Percentiles rank a stretch among this genome's conserved stretches.
Evolutionary conservation across 768 basidiomycete genomes (phyloP).

Genomic region (Ephemerocybe angulata): DNA sequence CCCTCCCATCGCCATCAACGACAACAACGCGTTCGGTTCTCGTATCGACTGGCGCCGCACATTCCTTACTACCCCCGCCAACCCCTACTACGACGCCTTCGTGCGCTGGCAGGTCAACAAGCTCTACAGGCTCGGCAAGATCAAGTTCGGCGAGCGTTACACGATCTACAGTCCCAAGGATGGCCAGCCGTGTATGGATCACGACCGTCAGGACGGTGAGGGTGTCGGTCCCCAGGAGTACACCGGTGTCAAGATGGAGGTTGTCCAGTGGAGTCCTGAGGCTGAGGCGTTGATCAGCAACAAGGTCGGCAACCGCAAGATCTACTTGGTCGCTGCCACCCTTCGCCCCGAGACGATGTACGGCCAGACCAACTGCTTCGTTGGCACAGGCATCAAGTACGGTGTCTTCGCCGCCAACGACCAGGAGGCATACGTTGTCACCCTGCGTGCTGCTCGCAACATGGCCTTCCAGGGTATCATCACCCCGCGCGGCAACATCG

Average conservation of each 20-base stretch:
- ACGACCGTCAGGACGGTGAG: constrained; percentile 94
- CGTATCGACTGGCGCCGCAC: constrained; percentile 96
- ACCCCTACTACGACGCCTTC: constrained; percentile 96
- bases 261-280: constrained; percentile 74
- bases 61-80: constrained; percentile 91
- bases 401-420: constrained; percentile 88
- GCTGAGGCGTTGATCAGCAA: constrained; percentile 62
- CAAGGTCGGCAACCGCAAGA: constrained; percentile 73
- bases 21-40: constrained; percentile 86
- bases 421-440: constrained; percentile 85
- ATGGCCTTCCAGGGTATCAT: constrained; percentile 94
- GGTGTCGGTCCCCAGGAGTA: constrained; percentile 95
- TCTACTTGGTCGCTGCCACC: constrained; percentile 94
- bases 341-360: constrained; percentile 98
- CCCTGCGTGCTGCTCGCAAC: constrained; percentile 88
- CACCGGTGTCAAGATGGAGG: constrained; percentile 91
- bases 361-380: constrained; percentile 97
- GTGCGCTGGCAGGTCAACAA: constrained; percentile 99
- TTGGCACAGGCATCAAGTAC: constrained; percentile 86
- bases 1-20: constrained; percentile 89
- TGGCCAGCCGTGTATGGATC: constrained; percentile 99
- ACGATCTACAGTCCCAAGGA: constrained; percentile 99
- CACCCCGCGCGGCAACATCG: constrained; percentile 64
- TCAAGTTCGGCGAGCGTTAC: constrained; percentile 97
- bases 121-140: constrained; percentile 78